Percentiles rank a stretch among this genome's conserved stretches.
Evolutionary conservation across 164 flowering plant genomes (phyloP).

Genomic region (Akebia trifoliata): DNA sequence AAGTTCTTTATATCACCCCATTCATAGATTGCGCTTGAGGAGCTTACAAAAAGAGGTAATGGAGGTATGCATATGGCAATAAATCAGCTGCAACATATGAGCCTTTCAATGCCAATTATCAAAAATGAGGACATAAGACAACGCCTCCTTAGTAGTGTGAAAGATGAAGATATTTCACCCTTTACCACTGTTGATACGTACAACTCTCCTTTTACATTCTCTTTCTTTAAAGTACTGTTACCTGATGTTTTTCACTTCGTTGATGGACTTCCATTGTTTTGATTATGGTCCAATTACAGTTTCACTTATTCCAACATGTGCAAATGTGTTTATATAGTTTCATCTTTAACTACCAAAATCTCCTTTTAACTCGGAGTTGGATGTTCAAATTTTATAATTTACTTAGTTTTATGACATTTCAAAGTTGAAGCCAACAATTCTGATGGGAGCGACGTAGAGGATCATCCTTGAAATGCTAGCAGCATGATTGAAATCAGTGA

Average conservation of each 20-base stretch:
- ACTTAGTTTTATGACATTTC: too few relatives aligned
- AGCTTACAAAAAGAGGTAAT: constrained; percentile 79
- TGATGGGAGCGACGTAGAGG: too few relatives aligned
- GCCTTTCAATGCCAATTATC: too few relatives aligned
- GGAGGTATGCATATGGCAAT: constrained; percentile 96
- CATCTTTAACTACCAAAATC: background rate
- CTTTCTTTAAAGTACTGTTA: constrained; percentile 1
- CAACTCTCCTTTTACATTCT: constrained; percentile 7
- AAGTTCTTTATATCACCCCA: too few relatives aligned
- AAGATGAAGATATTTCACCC: too few relatives aligned
- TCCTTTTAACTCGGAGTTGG: background rate
- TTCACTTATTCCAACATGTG: background rate
- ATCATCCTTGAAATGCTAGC: too few relatives aligned
- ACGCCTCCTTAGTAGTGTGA: constrained; percentile 76
- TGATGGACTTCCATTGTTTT: constrained; percentile 1
- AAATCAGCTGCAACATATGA: constrained; percentile 88
- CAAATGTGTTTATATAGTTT: background rate
- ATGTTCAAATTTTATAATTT: background rate
- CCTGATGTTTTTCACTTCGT: background rate
- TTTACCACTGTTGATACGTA: constrained; percentile 95
- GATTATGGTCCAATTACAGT: background rate
- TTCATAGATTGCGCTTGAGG: constrained; percentile 91
- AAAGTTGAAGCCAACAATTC: too few relatives aligned
- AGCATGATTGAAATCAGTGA: too few relatives aligned
- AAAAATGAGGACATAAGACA: constrained; percentile 77